Percentiles rank a stretch among this genome's conserved stretches.
These are phyloP conservation scores for Selaginella moellendorffii DNA, from an alignment of 75 land plant species.

Conservation along the genomic window DNA sequence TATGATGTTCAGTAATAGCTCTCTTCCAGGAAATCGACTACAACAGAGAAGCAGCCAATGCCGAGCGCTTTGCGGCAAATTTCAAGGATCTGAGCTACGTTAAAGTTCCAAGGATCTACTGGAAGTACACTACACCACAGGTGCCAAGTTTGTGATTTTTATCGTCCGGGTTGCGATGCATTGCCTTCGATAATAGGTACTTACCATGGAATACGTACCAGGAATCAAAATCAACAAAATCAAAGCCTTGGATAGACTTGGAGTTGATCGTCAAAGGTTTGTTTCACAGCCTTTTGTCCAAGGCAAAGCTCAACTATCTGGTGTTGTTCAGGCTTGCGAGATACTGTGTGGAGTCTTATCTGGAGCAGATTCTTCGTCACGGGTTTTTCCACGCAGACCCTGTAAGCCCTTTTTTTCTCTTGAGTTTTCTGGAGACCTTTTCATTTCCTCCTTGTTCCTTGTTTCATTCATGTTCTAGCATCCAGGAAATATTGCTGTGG, in stretches of 20 bases:
- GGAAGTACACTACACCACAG: slow-evolving; percentile 95
- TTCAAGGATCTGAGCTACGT: slow-evolving; percentile 82
- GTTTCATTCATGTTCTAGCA: too few relatives aligned
- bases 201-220: slow-evolving; percentile 99
- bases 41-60: slow-evolving; percentile 81
- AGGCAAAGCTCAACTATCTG: background rate
- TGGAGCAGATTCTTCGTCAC: slow-evolving; percentile 96
- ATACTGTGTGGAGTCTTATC: slow-evolving; percentile 96
- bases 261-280: slow-evolving; percentile 93
- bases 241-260: slow-evolving; percentile 79
- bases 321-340: slow-evolving; percentile 50
- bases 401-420: slow-evolving; percentile 29
- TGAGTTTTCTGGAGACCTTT: too few relatives aligned
- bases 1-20: background rate
- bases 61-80: slow-evolving; percentile 76
- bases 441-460: too few relatives aligned
- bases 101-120: slow-evolving; percentile 77
- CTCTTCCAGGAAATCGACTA: slow-evolving; percentile 87
- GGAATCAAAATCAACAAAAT: slow-evolving; percentile 97
- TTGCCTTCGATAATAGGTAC: too few relatives aligned
- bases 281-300: background rate
- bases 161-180: too few relatives aligned
- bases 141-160: too few relatives aligned
- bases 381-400: slow-evolving; percentile 99
- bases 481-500: slow-evolving; percentile 99